Evolutionary conservation across 2,329 filamentous ascomycete genomes (phyloP), one percentile per base, ranked within the genome.

Genomic region (Xylaria digitata): DNA sequence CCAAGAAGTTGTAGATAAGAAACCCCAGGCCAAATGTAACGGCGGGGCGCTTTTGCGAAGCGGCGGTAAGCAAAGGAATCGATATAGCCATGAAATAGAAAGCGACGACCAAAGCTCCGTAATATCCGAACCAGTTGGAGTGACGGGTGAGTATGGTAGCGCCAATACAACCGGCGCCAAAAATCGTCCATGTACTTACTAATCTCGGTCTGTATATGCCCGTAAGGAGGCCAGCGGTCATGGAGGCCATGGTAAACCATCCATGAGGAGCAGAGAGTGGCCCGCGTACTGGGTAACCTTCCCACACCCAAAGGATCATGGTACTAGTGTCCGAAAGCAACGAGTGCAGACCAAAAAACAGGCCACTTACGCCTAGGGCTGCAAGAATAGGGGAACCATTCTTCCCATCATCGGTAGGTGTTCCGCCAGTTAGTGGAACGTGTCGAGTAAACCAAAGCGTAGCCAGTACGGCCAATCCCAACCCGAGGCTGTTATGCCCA

Each of bases 221-320:
- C 42, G 91, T 82, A 15, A 93, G 78, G 21, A 97, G 83, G 61
- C 96, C 96, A 46, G 85, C 82, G 32, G 92, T 93, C 96, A 99
- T 99, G 66, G 90, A 90, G 61, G 92, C 86, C 59, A 97, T 87
- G 1, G 94, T 97, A 77, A 91, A 88, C 74, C 92, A 93, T 61
- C 94, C 96, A 75, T 98, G 94, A n/a, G 94, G 93, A 54, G 90
- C 93, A 68, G 94, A 89, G 56, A 96, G 88, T 2, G 96, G 96
- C 6, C 96, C 96, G 56, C 92, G 89, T 46, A 98, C 88, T 15
- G 96, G 96, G 75, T 92, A 99, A 6, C 96, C 96, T 73, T 97
- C 94, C 96, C 96, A 99, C 2, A 93, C 93, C 96, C 96, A 99
- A 17, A 94, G 86, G 65, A 98, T 97, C 94, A 99, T 98, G 61